phyloP scores from a whole-genome alignment of 2,329 filamentous ascomycete genomes.

The Xylariaceae sp. region DNA sequence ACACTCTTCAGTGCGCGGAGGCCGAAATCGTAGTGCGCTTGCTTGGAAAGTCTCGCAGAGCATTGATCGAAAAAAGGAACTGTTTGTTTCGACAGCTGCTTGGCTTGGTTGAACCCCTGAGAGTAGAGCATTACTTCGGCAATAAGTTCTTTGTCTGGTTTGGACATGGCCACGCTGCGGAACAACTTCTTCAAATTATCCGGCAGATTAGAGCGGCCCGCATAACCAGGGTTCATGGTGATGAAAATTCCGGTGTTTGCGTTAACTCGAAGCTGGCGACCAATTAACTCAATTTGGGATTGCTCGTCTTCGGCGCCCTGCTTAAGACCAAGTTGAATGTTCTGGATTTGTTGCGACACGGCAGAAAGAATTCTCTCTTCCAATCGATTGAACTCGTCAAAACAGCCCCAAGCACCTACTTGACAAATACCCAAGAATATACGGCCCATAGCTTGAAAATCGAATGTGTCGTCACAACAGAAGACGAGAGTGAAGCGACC shows the following conservation, averaged over 20 bases:
- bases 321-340: slow-evolving; percentile 94
- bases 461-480: slow-evolving; percentile 99
- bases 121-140: slow-evolving; percentile 99
- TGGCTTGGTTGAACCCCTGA: slow-evolving; percentile 96
- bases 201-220: slow-evolving; percentile 93
- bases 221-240: slow-evolving; percentile 99
- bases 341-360: slow-evolving; percentile 98
- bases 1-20: slow-evolving; percentile 98
- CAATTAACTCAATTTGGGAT: slow-evolving; percentile 89
- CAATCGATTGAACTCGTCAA: slow-evolving; percentile 99
- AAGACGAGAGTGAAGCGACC: slow-evolving; percentile 98
- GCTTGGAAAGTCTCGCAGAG: slow-evolving; percentile 76
- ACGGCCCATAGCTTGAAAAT: slow-evolving; percentile 99
- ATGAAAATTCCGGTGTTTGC: slow-evolving; percentile 98
- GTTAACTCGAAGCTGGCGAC: slow-evolving; percentile 85
- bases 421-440: slow-evolving; percentile 99
- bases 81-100: slow-evolving; percentile 87
- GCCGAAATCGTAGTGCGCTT: slow-evolving; percentile 98
- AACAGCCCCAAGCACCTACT: slow-evolving; percentile 98
- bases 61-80: slow-evolving; percentile 98
- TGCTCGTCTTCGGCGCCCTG: slow-evolving; percentile 78
- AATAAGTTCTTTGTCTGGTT: slow-evolving; percentile 98
- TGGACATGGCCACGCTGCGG: slow-evolving; percentile 98
- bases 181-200: slow-evolving; percentile 99
- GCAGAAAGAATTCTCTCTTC: slow-evolving; percentile 97